These are phyloP conservation scores for Fraxinus angustifolia DNA, from an alignment of 305 asterid genomes.

Conservation along the genomic window DNA sequence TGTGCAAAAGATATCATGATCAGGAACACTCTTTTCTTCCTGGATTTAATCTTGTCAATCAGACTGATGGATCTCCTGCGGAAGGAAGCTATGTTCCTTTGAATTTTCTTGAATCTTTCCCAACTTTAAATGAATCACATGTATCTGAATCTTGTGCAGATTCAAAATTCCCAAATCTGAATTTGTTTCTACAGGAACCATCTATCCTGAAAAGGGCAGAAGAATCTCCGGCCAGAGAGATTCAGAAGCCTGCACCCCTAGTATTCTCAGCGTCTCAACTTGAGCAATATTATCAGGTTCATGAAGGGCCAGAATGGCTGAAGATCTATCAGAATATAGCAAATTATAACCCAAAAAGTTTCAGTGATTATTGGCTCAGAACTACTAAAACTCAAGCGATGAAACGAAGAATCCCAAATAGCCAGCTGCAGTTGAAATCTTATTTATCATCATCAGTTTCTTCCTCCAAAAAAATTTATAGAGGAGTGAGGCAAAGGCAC, in stretches of 20 bases:
- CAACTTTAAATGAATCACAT: conserved; percentile 18
- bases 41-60: conserved; percentile 17
- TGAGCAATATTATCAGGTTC: conserved; percentile 27
- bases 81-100: conserved; percentile 33
- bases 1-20: conserved; percentile 14
- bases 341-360: conserved; percentile 38
- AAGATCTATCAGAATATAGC: conserved; percentile 31
- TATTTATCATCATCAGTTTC: conserved; percentile 16
- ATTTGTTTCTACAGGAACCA: conserved; percentile 48
- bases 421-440: conserved; percentile 16
- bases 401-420: conserved; percentile 29
- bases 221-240: conserved; percentile 22
- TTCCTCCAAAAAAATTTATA: conserved; percentile 50
- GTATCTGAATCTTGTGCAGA: conserved; percentile 12
- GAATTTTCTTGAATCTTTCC: conserved; percentile 49
- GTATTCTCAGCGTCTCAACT: conserved; percentile 33
- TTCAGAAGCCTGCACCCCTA: conserved; percentile 23
- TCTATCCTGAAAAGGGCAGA: conserved; percentile 19
- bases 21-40: conserved; percentile 22
- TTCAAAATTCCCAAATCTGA: conserved; percentile 41
- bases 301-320: conserved; percentile 29
- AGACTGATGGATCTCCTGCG: conserved; percentile 14
- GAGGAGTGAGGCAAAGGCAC: conserved; percentile 88
- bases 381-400: conserved; percentile 61
- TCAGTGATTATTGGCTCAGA: conserved; percentile 52